phyloP scores from a whole-genome alignment of 1,284 basidiomycete species.

The Cutaneotrichosporon arboriforme region DNA sequence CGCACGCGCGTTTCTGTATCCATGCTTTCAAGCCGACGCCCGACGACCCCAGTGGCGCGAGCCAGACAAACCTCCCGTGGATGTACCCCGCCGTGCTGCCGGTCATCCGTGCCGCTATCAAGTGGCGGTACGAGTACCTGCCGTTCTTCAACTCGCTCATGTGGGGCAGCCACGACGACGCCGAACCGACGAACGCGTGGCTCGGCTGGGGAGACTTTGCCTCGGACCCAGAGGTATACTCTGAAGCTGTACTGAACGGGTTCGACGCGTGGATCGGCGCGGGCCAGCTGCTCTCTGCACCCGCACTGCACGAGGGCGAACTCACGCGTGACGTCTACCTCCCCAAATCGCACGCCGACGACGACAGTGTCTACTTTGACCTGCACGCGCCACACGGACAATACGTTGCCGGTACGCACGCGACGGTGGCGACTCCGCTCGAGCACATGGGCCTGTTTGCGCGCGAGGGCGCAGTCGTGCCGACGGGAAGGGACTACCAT shows the following conservation, averaged over 20 bases:
- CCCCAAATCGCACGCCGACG: constrained; percentile 31
- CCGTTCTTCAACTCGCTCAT: constrained; percentile 47
- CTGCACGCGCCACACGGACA: constrained; percentile 29
- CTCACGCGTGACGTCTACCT: constrained; percentile 45
- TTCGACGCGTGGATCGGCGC: constrained; percentile 50
- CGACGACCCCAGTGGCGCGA: constrained; percentile 41
- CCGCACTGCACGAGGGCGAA: constrained; percentile 43
- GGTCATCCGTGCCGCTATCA: constrained; percentile 44
- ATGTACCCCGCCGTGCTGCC: constrained; percentile 50
- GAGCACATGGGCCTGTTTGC: constrained; percentile 48
- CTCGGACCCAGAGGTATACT: constrained; percentile 45
- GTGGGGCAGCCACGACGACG: constrained; percentile 46
- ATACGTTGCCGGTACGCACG: constrained; percentile 29
- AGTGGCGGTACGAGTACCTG: constrained; percentile 48
- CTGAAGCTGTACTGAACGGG: constrained; percentile 41
- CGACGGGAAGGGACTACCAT: constrained; percentile 45
- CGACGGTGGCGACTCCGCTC: constrained; percentile 44
- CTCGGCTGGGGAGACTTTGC: constrained; percentile 47
- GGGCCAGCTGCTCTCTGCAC: constrained; percentile 44
- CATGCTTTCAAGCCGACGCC: constrained; percentile 50
- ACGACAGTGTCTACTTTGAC: constrained; percentile 34
- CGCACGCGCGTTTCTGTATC: constrained; percentile 47
- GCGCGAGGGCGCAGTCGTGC: constrained; percentile 47
- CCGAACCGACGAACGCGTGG: constrained; percentile 48
- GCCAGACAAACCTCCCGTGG: constrained; percentile 49